Evolutionary conservation across 208 protist species (phyloP).

Genomic region (Wallacemonas rigidus): DNA sequence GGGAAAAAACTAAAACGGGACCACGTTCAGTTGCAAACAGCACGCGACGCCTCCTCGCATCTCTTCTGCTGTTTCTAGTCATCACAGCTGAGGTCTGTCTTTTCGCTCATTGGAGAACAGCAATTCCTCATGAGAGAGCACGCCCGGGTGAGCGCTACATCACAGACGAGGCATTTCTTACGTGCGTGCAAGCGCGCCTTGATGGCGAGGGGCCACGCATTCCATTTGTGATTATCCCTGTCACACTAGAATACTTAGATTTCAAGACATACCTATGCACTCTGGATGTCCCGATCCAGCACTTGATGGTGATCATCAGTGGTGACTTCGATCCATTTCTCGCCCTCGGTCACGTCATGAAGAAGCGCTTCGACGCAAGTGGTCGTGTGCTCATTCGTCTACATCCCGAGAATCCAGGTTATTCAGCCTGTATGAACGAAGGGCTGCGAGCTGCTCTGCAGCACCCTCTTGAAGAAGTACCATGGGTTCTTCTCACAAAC

Average conservation of each 20-base stretch:
- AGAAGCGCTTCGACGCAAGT: neutral
- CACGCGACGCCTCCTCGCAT: too few species aligned
- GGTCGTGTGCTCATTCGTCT: slow-evolving; percentile 11
- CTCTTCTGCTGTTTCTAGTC: too few species aligned
- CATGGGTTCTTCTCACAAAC: slow-evolving; percentile 43
- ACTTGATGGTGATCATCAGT: slow-evolving; percentile 45
- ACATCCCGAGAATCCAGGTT: slow-evolving; percentile 32
- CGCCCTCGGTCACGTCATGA: neutral
- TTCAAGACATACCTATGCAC: slow-evolving; percentile 44
- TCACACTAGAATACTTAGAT: slow-evolving; percentile 42
- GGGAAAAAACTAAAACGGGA: too few species aligned
- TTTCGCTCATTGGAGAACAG: neutral
- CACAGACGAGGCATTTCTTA: slow-evolving; percentile 24
- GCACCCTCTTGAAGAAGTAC: slow-evolving; percentile 27
- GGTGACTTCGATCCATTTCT: slow-evolving; percentile 25
- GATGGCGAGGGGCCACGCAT: slow-evolving; percentile 9
- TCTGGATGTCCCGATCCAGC: slow-evolving; percentile 30
- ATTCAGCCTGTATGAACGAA: slow-evolving; percentile 35
- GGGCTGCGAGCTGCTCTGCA: slow-evolving; percentile 27
- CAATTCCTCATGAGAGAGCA: neutral
- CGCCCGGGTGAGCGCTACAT: slow-evolving; percentile 26
- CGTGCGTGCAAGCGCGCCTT: slow-evolving; percentile 12
- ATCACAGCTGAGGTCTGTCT: too few species aligned
- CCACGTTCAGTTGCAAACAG: too few species aligned
- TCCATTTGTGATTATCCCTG: slow-evolving; percentile 33